Evolutionary conservation across 495 filamentous ascomycete species (phyloP), one percentile per base, ranked within the genome.

Genomic region (Penicillium coffeae): DNA sequence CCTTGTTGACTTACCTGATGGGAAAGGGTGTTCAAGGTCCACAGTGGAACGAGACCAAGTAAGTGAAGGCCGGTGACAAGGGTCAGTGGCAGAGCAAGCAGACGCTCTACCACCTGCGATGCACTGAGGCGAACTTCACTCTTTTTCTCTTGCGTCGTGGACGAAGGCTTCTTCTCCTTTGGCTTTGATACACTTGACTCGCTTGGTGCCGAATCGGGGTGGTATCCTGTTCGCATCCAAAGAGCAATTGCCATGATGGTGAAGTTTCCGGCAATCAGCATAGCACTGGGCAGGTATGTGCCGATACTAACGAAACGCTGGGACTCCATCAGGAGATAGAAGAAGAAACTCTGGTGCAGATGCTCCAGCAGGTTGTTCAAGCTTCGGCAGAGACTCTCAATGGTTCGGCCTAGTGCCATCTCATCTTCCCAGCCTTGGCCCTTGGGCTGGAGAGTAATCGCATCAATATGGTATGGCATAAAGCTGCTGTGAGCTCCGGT

Each of bases 311-410:
- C 94, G 65, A 97, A 98, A 7, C 90, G 81, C 44, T 93, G 85
- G 14, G 83, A 76, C 45, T 89, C 84, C 80, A 98, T 90, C 14
- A 98, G 80, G 19, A 98, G 72, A 65, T 98, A 98, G 71, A 98
- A 97, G 77, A 98, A 98, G 77, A 97, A 98, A 61, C 89, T 95
- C 73, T 98, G 93, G 60, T 98, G 93, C 51, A 98, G 80, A 64
- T 97, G 90, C 69, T 98, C 93, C 13, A 98, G 77, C 43, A 98
- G 69, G 62, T 98, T 98, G 69, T 98, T 98, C 65, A 98, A 70
- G 58, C 88, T 94, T 47, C 93, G 77, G 59, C 91, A 94, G 8
- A 91, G 74, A 62, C 89, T 87, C 68, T 98, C 93, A 2, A 97
- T 76, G 0, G 90, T 86, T 27, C 92, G 78, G 8, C 94, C 93